A percentile compares a stretch with the other conserved stretches of the same genome.
Evolutionary conservation across 1,139 yeast species (phyloP).

Genomic region (Geotrichum candidum): DNA sequence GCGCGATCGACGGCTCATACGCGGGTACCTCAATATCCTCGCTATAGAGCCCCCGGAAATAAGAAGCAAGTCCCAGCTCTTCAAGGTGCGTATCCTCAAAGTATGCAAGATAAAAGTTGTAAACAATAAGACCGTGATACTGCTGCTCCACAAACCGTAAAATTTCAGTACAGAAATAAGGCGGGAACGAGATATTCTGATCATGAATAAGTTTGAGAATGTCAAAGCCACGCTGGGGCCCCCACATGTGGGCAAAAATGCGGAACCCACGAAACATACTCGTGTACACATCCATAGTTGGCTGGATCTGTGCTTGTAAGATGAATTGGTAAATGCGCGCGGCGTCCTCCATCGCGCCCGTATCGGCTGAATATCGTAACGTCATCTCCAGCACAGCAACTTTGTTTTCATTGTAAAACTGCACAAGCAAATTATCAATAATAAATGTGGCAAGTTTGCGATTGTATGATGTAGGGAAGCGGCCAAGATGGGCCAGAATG

Average conservation of each 20-base stretch:
- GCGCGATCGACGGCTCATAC: constrained; percentile 7
- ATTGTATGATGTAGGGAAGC: background rate
- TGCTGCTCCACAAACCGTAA: constrained; percentile 21
- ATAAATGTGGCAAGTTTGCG: constrained; percentile 11
- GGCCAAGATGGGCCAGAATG: constrained; percentile 10
- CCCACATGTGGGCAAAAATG: constrained; percentile 13
- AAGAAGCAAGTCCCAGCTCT: constrained; percentile 15
- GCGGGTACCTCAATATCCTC: constrained; percentile 10
- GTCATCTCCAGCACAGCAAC: constrained; percentile 18
- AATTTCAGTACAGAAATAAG: constrained; percentile 22
- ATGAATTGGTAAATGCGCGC: constrained; percentile 24
- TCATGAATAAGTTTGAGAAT: constrained; percentile 20
- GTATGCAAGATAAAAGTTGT: constrained; percentile 21
- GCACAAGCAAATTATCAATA: constrained; percentile 19
- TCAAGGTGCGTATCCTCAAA: constrained; percentile 13
- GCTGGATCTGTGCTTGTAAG: constrained; percentile 21
- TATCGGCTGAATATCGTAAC: constrained; percentile 23
- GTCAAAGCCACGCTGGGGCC: constrained; percentile 26
- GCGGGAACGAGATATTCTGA: constrained; percentile 16
- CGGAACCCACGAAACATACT: constrained; percentile 27
- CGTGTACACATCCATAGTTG: constrained; percentile 19
- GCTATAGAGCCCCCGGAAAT: constrained; percentile 5
- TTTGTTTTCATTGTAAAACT: constrained; percentile 18
- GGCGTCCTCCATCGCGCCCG: constrained; percentile 26
- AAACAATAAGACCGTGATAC: constrained; percentile 22